Evolutionary conservation across 202 grass and related monocot species (phyloP), one percentile per base, ranked within the genome.

Genomic region (Elaeis oleifera): DNA sequence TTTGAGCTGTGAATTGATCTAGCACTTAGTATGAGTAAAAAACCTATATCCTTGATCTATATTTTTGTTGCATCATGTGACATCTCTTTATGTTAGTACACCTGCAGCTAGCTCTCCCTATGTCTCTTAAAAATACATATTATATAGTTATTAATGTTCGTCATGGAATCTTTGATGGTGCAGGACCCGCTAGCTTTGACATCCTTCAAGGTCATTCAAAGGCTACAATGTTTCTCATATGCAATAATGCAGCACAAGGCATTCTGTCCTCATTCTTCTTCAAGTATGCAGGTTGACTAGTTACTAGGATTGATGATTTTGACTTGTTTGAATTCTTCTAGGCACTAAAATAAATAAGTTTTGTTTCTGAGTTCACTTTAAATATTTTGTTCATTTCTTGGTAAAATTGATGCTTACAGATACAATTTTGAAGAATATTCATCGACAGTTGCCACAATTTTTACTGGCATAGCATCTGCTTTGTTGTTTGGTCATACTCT

Each of bases 391-490:
- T 44, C 9, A 44, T 44, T 44, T 44, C 9, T 0, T 44, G 36
- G 36, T 13, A 2, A 44, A 44, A 44, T 31, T 51, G 23, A 21
- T 71, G 52, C 53, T 56, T 75, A 73, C 84, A 97, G 92, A 97
- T 61, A 91, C 92, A 72, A 97, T 97, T 62, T 76, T 97, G 82
- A 97, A 97, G 82, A 97, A 74, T 97, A 97, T 84, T 97, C 92
- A n/a, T 97, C 92, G 13, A 89, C 92, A 56, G 60, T 97, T 24
- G 84, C 92, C 25, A 97, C 92, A 51, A 97, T 97, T 61, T 97
- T 97, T 76, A 97, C 92, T 56, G 92, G 82, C 51, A 74, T 97
- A 77, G 87, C 87, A 11, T 97, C 92, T 74, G 88, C 88, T 72
- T 57, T 76, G 65, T 74, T 97, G 74, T 97, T 97, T 77, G 87